Evolutionary conservation across 148 eudicot genomes (phyloP).

Genomic region (Oxyria digyna): DNA sequence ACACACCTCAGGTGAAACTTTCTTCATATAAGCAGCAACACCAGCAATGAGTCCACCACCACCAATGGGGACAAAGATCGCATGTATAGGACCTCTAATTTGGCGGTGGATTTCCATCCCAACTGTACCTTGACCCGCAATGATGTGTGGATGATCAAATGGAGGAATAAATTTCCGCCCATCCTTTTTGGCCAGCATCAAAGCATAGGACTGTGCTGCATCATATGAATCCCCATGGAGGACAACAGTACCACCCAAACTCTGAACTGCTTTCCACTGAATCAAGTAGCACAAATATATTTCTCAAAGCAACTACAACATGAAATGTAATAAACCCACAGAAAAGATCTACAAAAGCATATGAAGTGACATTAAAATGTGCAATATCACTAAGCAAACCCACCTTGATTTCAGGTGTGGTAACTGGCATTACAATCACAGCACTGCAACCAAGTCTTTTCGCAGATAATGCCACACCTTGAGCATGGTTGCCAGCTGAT

Average conservation of each 20-base stretch:
- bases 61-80: constrained; percentile 92
- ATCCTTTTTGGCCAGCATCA: constrained; percentile 53
- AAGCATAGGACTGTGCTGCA: constrained; percentile 89
- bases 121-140: constrained; percentile 84
- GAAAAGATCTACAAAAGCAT: neutral
- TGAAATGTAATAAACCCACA: neutral
- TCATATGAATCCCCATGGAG: constrained; percentile 91
- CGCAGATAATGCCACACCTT: constrained; percentile 92
- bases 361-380: neutral
- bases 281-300: constrained; percentile 1
- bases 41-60: constrained; percentile 98
- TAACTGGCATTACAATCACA: constrained; percentile 94
- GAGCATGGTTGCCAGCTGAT: constrained; percentile 99
- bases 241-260: constrained; percentile 90
- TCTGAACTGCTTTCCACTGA: constrained; percentile 90
- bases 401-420: constrained; percentile 98
- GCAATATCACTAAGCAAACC: neutral
- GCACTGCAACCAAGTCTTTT: constrained; percentile 69
- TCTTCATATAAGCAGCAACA: constrained; percentile 88
- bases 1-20: constrained; percentile 73
- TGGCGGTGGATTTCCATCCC: constrained; percentile 96
- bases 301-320: neutral
- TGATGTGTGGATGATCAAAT: constrained; percentile 91
- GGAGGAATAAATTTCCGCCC: constrained; percentile 89
- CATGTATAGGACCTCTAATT: constrained; percentile 55